A percentile compares a stretch with the other conserved stretches of the same genome.
Evolutionary conservation across 2,329 filamentous ascomycete species (phyloP).

Genomic region (Cordyceps militaris): DNA sequence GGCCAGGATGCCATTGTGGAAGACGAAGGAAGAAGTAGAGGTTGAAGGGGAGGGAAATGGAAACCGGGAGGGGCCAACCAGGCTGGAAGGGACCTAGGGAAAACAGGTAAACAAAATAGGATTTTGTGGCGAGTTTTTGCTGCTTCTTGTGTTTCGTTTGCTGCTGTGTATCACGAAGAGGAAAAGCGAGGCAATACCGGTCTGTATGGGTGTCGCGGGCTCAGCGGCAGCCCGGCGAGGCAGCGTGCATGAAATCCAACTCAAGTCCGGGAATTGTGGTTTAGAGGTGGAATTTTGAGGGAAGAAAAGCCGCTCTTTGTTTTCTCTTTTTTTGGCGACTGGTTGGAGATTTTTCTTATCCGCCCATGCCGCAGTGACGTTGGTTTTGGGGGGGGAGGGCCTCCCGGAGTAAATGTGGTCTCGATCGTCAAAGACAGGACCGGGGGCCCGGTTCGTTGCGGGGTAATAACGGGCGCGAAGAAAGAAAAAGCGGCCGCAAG

Average conservation of each 20-base stretch:
- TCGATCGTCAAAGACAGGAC: neutral
- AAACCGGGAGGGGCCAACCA: no score
- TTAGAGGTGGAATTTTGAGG: no score
- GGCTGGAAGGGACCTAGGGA: neutral
- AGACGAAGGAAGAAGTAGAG: neutral
- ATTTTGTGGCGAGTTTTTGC: slow-evolving; percentile 1
- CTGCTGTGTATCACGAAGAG: slow-evolving; percentile 8
- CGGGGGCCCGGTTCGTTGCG: neutral
- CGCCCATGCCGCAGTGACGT: neutral
- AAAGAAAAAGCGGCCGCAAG: neutral
- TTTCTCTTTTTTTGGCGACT: neutral
- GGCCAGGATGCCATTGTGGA: slow-evolving; percentile 29
- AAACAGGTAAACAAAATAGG: neutral
- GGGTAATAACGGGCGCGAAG: neutral
- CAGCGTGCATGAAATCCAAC: neutral
- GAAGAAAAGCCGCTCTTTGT: neutral
- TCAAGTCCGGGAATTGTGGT: no score
- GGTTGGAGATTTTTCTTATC: neutral
- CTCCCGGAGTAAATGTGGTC: neutral
- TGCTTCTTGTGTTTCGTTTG: slow-evolving; percentile 9
- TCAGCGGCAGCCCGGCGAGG: neutral
- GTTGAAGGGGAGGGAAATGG: neutral
- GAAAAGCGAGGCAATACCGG: neutral
- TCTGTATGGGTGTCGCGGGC: neutral
- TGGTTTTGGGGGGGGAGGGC: neutral